Percentiles rank a stretch among this genome's conserved stretches.
phyloP scores from a whole-genome alignment of 2,329 filamentous ascomycete genomes.

The Ophiostoma sp. region DNA sequence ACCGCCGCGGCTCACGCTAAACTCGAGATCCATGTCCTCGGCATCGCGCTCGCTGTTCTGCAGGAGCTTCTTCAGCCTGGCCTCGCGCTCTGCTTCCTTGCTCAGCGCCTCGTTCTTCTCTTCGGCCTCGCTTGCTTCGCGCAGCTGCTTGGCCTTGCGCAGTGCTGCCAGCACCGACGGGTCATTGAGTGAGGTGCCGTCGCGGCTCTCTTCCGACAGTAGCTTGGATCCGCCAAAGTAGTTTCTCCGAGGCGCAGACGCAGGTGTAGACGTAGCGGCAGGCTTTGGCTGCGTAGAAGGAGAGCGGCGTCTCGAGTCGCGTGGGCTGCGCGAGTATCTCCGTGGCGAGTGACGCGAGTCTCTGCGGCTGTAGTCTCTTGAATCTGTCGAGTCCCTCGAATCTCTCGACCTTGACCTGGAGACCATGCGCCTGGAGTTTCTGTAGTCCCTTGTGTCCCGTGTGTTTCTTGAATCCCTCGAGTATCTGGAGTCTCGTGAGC shows the following conservation, averaged over 20 bases:
- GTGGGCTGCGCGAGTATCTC: not conserved
- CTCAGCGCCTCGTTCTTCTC: conserved; percentile 36
- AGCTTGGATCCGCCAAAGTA: conserved; percentile 60
- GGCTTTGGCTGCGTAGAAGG: conserved; percentile 21
- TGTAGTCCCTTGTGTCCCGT: conserved; percentile 6
- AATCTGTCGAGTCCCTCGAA: not conserved
- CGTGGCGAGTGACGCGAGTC: not conserved
- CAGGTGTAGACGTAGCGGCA: conserved; percentile 24
- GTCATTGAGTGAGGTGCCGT: conserved; percentile 59
- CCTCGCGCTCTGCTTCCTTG: conserved; percentile 51
- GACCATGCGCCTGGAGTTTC: conserved; percentile 1
- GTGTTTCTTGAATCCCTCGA: not conserved
- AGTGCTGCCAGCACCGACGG: conserved; percentile 77
- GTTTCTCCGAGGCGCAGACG: conserved; percentile 42
- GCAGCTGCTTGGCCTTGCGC: conserved; percentile 70
- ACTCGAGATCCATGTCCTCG: conserved; percentile 90
- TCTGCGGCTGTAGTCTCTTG: not conserved
- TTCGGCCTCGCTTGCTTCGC: conserved; percentile 42
- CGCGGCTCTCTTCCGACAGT: conserved; percentile 48
- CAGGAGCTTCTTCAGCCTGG: conserved; percentile 69
- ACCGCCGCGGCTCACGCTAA: conserved; percentile 83
- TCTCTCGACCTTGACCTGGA: not conserved
- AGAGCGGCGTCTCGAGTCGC: not conserved
- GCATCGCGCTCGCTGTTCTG: conserved; percentile 71
- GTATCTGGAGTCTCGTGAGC: conserved; percentile 1